These are phyloP conservation scores for Monosporascus sp. DNA, from an alignment of 2,329 filamentous ascomycete species.

Conservation along the genomic window DNA sequence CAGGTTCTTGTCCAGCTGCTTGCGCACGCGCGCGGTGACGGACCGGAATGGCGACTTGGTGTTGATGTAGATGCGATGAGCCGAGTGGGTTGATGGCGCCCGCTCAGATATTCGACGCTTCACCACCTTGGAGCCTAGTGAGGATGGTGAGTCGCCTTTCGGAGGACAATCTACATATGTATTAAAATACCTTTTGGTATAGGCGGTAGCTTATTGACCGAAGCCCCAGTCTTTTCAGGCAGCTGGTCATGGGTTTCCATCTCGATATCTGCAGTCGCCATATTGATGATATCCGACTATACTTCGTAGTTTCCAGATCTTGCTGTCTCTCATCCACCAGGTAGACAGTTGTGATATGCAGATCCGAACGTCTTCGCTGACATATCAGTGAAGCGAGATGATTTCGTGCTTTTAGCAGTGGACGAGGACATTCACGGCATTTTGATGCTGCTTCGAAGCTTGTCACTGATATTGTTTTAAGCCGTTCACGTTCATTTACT, in stretches of 20 bases:
- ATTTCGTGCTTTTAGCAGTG: not conserved
- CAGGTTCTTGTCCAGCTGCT: conserved; percentile 52
- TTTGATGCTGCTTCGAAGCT: too few species aligned
- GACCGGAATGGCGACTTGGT: conserved; percentile 62
- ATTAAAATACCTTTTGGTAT: conserved; percentile 22
- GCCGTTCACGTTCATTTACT: too few species aligned
- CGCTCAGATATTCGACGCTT: conserved; percentile 43
- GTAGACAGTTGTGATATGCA: conserved; percentile 4
- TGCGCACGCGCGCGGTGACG: conserved; percentile 58
- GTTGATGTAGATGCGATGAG: conserved; percentile 57
- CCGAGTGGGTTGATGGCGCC: conserved; percentile 31
- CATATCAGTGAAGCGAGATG: conserved; percentile 3
- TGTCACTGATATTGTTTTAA: too few species aligned
- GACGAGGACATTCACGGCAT: not conserved
- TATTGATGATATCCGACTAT: not conserved
- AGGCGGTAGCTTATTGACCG: conserved; percentile 21
- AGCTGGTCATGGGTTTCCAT: conserved; percentile 11
- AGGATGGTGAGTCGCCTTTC: conserved; percentile 7
- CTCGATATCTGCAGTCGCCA: not conserved
- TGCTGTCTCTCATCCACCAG: conserved; percentile 11
- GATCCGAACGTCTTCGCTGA: not conserved
- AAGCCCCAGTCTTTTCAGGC: conserved; percentile 8
- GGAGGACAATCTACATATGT: not conserved
- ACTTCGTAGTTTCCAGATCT: not conserved
- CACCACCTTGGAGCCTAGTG: conserved; percentile 41